Base-by-base conservation (phyloP, 805 yeast species). In the Candida nemodendra region DNA sequence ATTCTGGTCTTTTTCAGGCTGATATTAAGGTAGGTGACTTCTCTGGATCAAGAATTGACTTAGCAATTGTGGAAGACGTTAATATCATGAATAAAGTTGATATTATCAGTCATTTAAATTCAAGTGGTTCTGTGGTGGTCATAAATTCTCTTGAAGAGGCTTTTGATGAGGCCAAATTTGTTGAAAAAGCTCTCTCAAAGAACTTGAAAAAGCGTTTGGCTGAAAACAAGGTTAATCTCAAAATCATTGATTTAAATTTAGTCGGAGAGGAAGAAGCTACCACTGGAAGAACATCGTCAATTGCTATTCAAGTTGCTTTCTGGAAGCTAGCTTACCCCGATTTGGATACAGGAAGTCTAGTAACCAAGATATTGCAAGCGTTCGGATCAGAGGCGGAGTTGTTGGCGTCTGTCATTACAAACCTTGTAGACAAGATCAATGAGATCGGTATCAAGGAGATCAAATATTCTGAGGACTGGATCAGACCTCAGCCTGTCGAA, bases 311-410 rank as follows among this genome's bases (percentile, higher is more conserved):
- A 65, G 76, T 83, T 28, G 86, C 81, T 0, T 83, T 87, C 69
- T 88, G 95, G 95, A 73, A 74, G 42, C 66, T 73, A 29, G 76
- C 84, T 6, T 76, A 72, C 45, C 85, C 88, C 12, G 72, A 72
- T 27, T 69, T 79, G 30, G 74, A 73, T 23, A 61, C 59, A 32
- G 81, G 80, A 33, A 79, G 80, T 24, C 71, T 84, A 47, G 88
- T 85, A 42, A 79, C 86, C 62, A 81, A 82, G 59, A 76, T 88
- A 51, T 78, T 83, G 63, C 86, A 82, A 58, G 81, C 93, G 12
- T 83, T 84, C 44, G 93, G 95, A 34, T 74, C 83, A 35, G 88
- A 81, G 46, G 84, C 87, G 43, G 96, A 89, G 65, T 67, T 83
- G 42, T 72, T 88, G 47, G 85, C 84, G 23, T 78, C 83, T 23